Evolutionary conservation across 2,329 filamentous ascomycete genomes (phyloP), one percentile per base, ranked within the genome.

Genomic region (Penicillium sp.): DNA sequence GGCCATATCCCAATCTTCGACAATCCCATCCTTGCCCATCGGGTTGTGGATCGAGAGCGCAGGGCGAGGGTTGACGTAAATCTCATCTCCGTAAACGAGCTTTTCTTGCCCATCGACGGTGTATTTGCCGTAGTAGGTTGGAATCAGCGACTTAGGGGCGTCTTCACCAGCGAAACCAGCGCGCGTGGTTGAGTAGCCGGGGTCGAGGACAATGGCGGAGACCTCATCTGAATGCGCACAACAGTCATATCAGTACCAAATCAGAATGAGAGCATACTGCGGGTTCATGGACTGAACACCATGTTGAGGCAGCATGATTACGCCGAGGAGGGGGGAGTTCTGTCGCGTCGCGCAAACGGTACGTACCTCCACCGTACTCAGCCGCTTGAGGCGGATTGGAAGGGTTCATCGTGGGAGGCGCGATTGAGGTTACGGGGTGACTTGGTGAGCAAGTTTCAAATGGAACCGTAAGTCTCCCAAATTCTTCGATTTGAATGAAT

Each of bases 161-260:
- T 98, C 93, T 80, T 98, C 94, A 65, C 94, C 93, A 9, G 94
- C 94, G 65, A 97, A 98, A 49, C 93, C 93, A 51, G 90, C 93
- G 71, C 94, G 90, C 36, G 88, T 90, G 59, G 83, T 85, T 65
- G 87, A 88, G 74, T 90, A 96, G 53, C 94, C 93, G 3, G 93
- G 88, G 66, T 98, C 93, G 65, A 98, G 88, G 34, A 98, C 88
- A 59, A 98, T 86, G 45, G 94, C 94, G 33, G 90, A 94, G 56
- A 98, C 90, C 76, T 98, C 93, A 76, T 98, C 93, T 95, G 62
- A 39, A 49, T 39, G 52, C 40, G 39, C 26, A 9, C 4, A 26
- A 11, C 27, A 45, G 24, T 24, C 27, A 44, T 4, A 36, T 53
- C 46, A 57, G 26, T 24, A 35, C 24, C 39, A 13, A 24, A 13